phyloP scores from a whole-genome alignment of 805 yeast genomes.

The Kluyveromyces aestuarii region DNA sequence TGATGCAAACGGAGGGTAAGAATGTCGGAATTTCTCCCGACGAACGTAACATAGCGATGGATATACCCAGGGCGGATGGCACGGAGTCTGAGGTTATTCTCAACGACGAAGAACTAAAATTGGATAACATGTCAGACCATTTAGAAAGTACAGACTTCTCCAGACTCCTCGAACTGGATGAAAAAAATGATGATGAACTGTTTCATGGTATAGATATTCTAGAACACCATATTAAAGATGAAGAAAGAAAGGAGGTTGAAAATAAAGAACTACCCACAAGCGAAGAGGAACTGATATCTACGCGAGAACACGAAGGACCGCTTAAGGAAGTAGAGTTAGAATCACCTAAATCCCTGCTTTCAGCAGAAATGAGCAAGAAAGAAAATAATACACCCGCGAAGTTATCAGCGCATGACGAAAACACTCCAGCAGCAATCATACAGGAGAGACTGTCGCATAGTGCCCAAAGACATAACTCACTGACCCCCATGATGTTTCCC shows the following conservation, averaged over 20 bases:
- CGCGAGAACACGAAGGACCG: neutral
- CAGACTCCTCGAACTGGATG: constrained; percentile 24
- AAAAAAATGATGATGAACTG: constrained; percentile 24
- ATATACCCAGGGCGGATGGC: neutral
- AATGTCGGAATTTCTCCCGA: constrained; percentile 1
- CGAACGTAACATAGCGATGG: neutral
- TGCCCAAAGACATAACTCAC: constrained; percentile 18
- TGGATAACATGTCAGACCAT: constrained; percentile 17
- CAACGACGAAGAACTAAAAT: constrained; percentile 10
- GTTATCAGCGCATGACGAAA: constrained; percentile 6
- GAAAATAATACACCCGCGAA: neutral
- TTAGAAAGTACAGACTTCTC: constrained; percentile 24
- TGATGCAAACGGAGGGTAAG: constrained; percentile 1
- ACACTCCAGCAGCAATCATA: constrained; percentile 19
- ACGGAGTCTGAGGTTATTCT: neutral
- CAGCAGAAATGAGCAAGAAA: neutral
- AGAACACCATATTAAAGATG: constrained; percentile 13
- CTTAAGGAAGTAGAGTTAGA: neutral
- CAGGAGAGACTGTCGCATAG: constrained; percentile 10
- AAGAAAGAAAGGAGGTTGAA: neutral
- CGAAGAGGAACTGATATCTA: neutral
- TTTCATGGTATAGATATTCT: constrained; percentile 13
- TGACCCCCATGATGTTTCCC: constrained; percentile 14
- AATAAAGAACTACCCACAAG: neutral
- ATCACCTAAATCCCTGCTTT: constrained; percentile 1